Base-by-base conservation (phyloP, 2,329 filamentous ascomycete genomes). In the Spiromastix sp. region DNA sequence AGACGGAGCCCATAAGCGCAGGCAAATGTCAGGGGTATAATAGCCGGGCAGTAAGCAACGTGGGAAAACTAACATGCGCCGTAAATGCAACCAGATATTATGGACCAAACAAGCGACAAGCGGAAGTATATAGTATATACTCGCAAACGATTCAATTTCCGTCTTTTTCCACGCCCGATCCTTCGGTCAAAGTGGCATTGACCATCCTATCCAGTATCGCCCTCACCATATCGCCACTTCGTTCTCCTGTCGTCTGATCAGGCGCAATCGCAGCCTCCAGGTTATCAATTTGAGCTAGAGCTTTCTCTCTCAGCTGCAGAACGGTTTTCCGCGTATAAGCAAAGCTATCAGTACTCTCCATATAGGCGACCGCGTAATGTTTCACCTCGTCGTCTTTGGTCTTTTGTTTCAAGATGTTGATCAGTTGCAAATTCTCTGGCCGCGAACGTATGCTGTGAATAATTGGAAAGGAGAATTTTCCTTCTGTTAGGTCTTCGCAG, bases 341-440 rank as follows among this genome's bases (percentile, higher is more conserved):
- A 55, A 98, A 95, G 54, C 81, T 93, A 24, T 86, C 86, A 1
- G 82, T 93, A 43, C 72, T 69, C 58, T 94, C 79, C 85, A 98
- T 93, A 56, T 94, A 93, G 30, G 70, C 70, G 13, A 96, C 79
- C 3, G 91, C 91, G 56, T 94, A 96, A 41, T 74, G 67, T 67
- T 94, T 94, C 36, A 94, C 81, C 48, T 86, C 80, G 35, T 82
- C 75, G 49, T 93, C 81, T 6, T 68, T 71, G 1, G 85, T 85
- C 62, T 85, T 86, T 59, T 93, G 85, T 61, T 83, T 83, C 27
- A 94, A 67, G 36, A 94, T 93, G 55, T 91, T 93, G 57, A 95
- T 74, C 37, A 98, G 72, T 51, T 93, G 12, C 75, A 83, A 54
- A 37, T 64, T 66, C 3, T 49, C 49, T 2, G 60, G 60, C 54